Evolutionary conservation across 1,284 basidiomycete genomes (phyloP).

Genomic region (Apiotrichum porosum): DNA sequence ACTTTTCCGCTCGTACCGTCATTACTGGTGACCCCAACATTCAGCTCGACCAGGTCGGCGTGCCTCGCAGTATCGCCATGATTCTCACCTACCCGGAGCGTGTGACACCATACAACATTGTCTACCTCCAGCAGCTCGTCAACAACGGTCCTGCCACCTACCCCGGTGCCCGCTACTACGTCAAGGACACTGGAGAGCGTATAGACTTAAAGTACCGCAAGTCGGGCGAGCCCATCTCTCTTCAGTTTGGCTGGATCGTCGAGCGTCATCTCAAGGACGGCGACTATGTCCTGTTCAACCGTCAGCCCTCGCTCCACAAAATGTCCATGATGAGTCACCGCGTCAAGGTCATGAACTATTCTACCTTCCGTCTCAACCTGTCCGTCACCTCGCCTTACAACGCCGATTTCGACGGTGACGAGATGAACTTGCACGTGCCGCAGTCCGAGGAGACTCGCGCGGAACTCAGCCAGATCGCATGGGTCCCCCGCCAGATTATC

Average conservation of each 20-base stretch:
- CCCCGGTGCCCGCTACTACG: conserved; percentile 94
- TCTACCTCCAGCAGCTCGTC: conserved; percentile 91
- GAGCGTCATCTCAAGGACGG: conserved; percentile 97
- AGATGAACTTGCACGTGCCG: conserved; percentile 99
- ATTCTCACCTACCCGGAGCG: conserved; percentile 97
- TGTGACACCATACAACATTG: conserved; percentile 97
- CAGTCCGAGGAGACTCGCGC: conserved; percentile 99
- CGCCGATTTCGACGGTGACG: conserved; percentile 98
- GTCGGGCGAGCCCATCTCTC: conserved; percentile 83
- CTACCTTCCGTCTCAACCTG: conserved; percentile 61
- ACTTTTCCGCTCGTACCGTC: conserved; percentile 98
- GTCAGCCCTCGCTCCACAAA: conserved; percentile 96
- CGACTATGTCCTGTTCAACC: conserved; percentile 96
- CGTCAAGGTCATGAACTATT: conserved; percentile 96
- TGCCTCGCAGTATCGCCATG: conserved; percentile 95
- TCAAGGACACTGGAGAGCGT: conserved; percentile 95
- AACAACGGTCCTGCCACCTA: conserved; percentile 92
- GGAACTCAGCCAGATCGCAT: conserved; percentile 94
- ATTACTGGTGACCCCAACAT: conserved; percentile 99
- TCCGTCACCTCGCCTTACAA: conserved; percentile 56
- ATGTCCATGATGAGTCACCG: conserved; percentile 99
- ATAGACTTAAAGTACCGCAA: conserved; percentile 97
- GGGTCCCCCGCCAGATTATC: conserved; percentile 84
- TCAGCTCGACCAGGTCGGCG: conserved; percentile 94
- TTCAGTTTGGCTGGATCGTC: conserved; percentile 99